A percentile compares a stretch with the other conserved stretches of the same genome.
Conservation (phyloP, 768 basidiomycete species). For the Mycena metata region DNA sequence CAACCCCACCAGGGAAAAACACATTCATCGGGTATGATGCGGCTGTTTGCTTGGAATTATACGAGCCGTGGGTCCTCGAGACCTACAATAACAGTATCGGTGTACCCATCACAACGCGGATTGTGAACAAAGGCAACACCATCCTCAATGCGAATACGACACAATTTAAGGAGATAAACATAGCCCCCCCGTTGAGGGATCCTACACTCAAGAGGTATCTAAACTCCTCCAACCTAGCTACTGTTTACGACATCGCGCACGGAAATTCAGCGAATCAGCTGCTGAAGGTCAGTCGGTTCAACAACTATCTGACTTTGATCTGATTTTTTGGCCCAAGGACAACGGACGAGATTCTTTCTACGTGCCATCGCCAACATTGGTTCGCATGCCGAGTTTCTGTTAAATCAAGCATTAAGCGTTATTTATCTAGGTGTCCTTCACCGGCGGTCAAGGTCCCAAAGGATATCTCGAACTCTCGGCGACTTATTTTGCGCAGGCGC, state of each 20-base stretch:
- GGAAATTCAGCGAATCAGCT: constrained; percentile 55
- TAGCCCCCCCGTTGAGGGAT: constrained; percentile 39
- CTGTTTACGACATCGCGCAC: constrained; percentile 47
- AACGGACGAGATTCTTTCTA: constrained; percentile 56
- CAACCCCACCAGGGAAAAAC: constrained; percentile 34
- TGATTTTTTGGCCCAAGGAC: constrained; percentile 43
- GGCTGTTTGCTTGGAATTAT: constrained; percentile 54
- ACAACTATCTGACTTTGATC: neutral
- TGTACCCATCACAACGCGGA: constrained; percentile 46
- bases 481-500: constrained; percentile 48
- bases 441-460: constrained; percentile 50
- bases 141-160: constrained; percentile 41
- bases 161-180: constrained; percentile 40
- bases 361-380: constrained; percentile 56
- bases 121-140: constrained; percentile 48
- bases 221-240: constrained; percentile 45
- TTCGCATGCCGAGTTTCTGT: constrained; percentile 34
- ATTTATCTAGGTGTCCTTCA: constrained; percentile 51
- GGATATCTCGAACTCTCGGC: constrained; percentile 56
- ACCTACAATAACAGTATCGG: constrained; percentile 52
- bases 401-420: neutral
- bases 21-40: constrained; percentile 57
- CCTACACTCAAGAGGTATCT: constrained; percentile 41
- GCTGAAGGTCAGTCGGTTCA: constrained; percentile 44
- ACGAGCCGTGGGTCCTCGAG: constrained; percentile 59